A percentile compares a stretch with the other conserved stretches of the same genome.
Conservation (phyloP, 805 yeast genomes). For the Zygoascus ofunaensis region DNA sequence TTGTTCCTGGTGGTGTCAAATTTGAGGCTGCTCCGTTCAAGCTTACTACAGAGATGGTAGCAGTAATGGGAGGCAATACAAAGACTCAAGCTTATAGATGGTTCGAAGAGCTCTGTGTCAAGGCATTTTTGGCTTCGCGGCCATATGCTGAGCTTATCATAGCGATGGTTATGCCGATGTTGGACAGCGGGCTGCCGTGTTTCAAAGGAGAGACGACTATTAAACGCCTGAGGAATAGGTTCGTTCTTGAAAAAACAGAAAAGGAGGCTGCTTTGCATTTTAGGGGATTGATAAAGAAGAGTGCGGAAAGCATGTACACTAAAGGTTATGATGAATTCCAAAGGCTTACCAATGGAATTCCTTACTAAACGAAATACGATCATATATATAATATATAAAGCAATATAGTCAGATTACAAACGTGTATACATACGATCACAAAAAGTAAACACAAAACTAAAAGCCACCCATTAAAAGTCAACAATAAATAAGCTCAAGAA, state of each 20-base stretch:
- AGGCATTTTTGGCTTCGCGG: conserved; percentile 81
- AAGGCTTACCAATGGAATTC: conserved; percentile 91
- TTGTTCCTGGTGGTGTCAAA: conserved; percentile 97
- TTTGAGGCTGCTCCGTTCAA: conserved; percentile 98
- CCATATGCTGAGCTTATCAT: conserved; percentile 81
- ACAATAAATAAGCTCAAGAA: conserved; percentile 1
- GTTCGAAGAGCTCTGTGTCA: conserved; percentile 93
- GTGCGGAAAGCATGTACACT: conserved; percentile 81
- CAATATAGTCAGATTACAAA: neutral
- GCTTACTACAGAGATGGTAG: conserved; percentile 90
- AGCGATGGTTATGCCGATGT: conserved; percentile 83
- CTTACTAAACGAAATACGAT: conserved; percentile 42
- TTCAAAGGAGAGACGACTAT: conserved; percentile 79
- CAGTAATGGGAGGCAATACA: conserved; percentile 86
- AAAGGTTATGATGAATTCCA: conserved; percentile 98
- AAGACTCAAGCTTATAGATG: conserved; percentile 80
- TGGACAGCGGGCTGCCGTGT: conserved; percentile 92
- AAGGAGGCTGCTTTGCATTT: conserved; percentile 76
- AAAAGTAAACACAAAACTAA: no score
- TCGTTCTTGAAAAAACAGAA: conserved; percentile 72
- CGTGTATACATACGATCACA: neutral
- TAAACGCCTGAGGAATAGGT: conserved; percentile 63
- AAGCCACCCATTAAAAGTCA: no score
- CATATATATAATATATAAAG: neutral
- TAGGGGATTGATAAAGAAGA: conserved; percentile 64